These are phyloP conservation scores for Acacia crassicarpa DNA, from an alignment of 306 rosid species.

Conservation along the genomic window DNA sequence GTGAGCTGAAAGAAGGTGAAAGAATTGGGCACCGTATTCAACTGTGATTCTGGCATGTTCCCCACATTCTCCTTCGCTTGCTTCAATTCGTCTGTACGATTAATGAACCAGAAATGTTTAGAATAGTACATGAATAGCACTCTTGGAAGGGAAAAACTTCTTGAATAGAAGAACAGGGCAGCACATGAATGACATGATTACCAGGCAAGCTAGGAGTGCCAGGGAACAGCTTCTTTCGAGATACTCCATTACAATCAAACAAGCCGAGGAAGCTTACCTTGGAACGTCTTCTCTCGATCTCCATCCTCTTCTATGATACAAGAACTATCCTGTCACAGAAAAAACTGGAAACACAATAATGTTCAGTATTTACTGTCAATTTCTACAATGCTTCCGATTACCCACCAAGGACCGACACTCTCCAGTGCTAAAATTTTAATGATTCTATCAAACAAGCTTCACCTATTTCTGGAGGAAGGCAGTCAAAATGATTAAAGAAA, in stretches of 20 bases:
- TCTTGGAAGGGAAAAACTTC: not conserved
- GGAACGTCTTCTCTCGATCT: constrained; percentile 66
- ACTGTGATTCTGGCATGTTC: not conserved
- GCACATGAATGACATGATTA: not conserved
- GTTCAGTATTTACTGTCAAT: not conserved
- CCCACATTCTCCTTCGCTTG: constrained; percentile 47
- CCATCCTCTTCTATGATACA: constrained; percentile 44
- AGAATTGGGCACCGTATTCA: not conserved
- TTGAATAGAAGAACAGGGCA: not conserved
- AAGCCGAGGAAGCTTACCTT: constrained; percentile 74
- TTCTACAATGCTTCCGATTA: not conserved
- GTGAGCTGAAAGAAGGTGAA: not conserved
- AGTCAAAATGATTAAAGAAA: not conserved
- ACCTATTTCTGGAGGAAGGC: not conserved
- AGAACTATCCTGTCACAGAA: not conserved
- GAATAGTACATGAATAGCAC: not conserved
- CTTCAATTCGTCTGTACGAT: constrained; percentile 40
- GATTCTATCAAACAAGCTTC: not conserved
- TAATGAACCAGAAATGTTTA: constrained; percentile 34
- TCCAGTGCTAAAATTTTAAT: not conserved
- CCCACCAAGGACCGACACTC: not conserved
- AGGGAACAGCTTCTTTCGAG: constrained; percentile 61
- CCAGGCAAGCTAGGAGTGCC: constrained; percentile 50
- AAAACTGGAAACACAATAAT: not conserved
- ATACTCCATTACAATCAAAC: constrained; percentile 80